Percentiles rank a stretch among this genome's conserved stretches.
These are phyloP conservation scores for Nemania abortiva DNA, from an alignment of 2,329 filamentous ascomycete species.

Conservation along the genomic window DNA sequence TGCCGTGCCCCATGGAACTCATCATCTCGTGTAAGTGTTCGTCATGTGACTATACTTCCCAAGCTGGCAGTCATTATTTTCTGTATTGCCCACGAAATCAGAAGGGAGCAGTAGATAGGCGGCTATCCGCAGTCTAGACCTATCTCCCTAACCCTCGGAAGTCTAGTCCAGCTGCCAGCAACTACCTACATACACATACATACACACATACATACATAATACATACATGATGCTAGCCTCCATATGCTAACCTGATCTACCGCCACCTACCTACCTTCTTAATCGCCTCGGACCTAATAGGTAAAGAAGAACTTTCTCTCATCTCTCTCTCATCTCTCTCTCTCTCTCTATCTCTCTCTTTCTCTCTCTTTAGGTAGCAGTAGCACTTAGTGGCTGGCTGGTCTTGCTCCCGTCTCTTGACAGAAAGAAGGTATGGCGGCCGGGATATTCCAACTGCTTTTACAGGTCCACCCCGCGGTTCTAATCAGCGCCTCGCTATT, in stretches of 20 bases:
- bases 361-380: neutral
- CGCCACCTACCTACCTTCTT: too few species aligned
- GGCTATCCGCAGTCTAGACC: neutral
- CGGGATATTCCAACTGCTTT: constrained; percentile 30
- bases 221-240: too few species aligned
- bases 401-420: neutral
- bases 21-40: neutral
- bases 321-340: neutral
- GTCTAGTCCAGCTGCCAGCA: neutral
- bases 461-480: constrained; percentile 40
- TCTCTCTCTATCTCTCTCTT: neutral
- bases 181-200: neutral
- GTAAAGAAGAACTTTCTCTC: neutral
- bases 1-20: neutral
- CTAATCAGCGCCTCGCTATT: constrained; percentile 32
- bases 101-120: neutral
- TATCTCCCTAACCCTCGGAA: neutral
- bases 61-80: neutral
- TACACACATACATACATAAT: neutral
- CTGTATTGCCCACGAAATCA: constrained; percentile 16
- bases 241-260: too few species aligned
- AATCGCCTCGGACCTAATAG: too few species aligned
- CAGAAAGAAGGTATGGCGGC: constrained; percentile 20
- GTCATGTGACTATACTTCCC: neutral
- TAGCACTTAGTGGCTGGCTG: neutral